These are phyloP conservation scores for Quillaja saponaria DNA, from an alignment of 306 rosid species.

Conservation along the genomic window DNA sequence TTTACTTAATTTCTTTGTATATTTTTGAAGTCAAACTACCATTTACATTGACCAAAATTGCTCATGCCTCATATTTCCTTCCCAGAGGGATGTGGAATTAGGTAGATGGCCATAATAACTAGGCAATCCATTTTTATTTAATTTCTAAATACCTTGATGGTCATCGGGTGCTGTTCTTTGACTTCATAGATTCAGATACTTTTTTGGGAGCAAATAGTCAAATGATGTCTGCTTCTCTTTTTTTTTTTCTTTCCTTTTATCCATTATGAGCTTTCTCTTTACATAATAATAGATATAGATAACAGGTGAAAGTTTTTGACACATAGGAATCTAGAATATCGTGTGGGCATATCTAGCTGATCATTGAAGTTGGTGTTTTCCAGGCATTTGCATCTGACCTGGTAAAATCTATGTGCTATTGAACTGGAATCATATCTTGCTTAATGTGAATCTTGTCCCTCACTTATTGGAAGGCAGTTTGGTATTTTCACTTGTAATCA, in stretches of 20 bases:
- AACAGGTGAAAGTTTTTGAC: background rate
- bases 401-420: background rate
- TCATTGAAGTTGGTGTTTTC: slow-evolving; percentile 1
- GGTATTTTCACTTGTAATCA: background rate
- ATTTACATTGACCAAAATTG: too few relatives aligned
- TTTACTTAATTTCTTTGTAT: too few relatives aligned
- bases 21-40: too few relatives aligned
- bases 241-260: background rate
- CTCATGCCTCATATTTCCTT: too few relatives aligned
- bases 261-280: background rate
- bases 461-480: background rate
- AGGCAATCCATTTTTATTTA: too few relatives aligned
- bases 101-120: too few relatives aligned
- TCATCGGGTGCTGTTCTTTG: background rate
- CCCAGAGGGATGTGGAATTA: too few relatives aligned
- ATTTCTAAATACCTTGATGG: too few relatives aligned
- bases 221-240: background rate
- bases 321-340: background rate
- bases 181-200: too few relatives aligned
- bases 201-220: background rate
- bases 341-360: background rate
- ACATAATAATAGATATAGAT: background rate
- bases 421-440: background rate
- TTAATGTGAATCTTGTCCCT: background rate
- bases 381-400: slow-evolving; percentile 2